These are phyloP conservation scores for Endothia cerciana DNA, from an alignment of 2,329 filamentous ascomycete species.

Conservation along the genomic window DNA sequence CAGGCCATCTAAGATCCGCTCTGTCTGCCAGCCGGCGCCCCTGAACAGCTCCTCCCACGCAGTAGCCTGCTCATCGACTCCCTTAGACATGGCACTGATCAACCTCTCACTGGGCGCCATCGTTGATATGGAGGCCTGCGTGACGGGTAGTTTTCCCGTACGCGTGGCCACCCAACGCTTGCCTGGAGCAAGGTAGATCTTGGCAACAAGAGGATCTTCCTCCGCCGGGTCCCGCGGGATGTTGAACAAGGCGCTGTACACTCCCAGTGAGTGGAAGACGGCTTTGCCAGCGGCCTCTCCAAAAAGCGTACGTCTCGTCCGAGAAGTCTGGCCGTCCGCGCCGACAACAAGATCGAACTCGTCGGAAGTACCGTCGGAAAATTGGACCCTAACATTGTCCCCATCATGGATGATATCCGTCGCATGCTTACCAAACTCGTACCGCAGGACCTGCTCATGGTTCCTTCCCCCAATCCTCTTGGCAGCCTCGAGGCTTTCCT, in stretches of 20 bases:
- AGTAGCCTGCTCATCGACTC: conserved; percentile 36
- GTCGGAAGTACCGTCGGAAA: conserved; percentile 47
- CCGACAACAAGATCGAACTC: conserved; percentile 56
- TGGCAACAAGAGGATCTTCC: background rate
- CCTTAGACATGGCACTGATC: conserved; percentile 30
- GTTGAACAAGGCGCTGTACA: background rate
- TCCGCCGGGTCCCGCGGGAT: background rate
- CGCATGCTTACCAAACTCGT: conserved; percentile 35
- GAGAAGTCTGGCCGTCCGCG: conserved; percentile 57
- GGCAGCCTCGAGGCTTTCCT: conserved; percentile 30
- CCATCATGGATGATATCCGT: conserved; percentile 2
- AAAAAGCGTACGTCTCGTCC: conserved; percentile 48
- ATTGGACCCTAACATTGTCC: conserved; percentile 36
- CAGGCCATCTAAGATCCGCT: conserved; percentile 44
- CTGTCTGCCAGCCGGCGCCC: conserved; percentile 42
- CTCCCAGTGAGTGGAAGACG: background rate
- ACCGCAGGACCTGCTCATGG: conserved; percentile 32
- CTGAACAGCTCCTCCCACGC: conserved; percentile 36
- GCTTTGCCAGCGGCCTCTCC: conserved; percentile 24
- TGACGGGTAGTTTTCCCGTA: background rate
- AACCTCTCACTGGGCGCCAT: conserved; percentile 28
- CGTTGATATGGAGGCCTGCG: background rate
- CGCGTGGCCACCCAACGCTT: background rate
- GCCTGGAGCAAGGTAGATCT: background rate
- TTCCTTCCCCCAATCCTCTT: conserved; percentile 47